phyloP scores from a whole-genome alignment of 108 stramenopile species.

The Tribonema minus region DNA sequence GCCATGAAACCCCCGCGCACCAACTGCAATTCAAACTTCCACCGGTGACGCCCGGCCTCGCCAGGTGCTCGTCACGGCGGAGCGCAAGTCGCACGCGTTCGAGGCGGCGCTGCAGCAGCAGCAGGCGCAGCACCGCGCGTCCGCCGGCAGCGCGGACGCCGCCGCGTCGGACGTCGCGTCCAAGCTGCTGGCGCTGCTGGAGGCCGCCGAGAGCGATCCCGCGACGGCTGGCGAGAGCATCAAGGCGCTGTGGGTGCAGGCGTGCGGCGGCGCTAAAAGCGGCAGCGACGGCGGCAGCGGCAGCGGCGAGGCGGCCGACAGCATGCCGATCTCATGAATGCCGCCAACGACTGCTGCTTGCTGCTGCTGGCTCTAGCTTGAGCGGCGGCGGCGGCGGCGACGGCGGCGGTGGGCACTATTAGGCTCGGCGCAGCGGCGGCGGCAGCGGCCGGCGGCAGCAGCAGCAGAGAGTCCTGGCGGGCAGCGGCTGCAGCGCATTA shows the following conservation, averaged over 20 bases:
- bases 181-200: constrained; percentile 12
- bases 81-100: constrained; percentile 40
- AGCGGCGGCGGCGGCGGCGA: background rate
- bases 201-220: background rate
- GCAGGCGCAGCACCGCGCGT: background rate
- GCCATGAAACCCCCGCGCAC: background rate
- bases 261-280: background rate
- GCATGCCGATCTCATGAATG: too few species aligned
- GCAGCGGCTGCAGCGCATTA: too few species aligned
- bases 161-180: constrained; percentile 1
- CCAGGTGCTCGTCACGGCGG: constrained; percentile 28
- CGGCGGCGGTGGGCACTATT: background rate
- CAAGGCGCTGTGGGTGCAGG: background rate
- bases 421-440: background rate
- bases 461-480: too few species aligned
- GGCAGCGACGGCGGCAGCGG: background rate
- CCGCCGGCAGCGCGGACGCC: background rate
- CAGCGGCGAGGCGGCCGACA: too few species aligned
- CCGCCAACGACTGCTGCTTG: background rate
- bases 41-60: background rate
- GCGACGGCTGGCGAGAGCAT: background rate
- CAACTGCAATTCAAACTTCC: background rate
- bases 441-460: background rate
- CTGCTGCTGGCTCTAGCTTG: background rate
- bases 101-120: constrained; percentile 26